phyloP scores from a whole-genome alignment of 495 filamentous ascomycete genomes.

The Trichocladium antarcticum region DNA sequence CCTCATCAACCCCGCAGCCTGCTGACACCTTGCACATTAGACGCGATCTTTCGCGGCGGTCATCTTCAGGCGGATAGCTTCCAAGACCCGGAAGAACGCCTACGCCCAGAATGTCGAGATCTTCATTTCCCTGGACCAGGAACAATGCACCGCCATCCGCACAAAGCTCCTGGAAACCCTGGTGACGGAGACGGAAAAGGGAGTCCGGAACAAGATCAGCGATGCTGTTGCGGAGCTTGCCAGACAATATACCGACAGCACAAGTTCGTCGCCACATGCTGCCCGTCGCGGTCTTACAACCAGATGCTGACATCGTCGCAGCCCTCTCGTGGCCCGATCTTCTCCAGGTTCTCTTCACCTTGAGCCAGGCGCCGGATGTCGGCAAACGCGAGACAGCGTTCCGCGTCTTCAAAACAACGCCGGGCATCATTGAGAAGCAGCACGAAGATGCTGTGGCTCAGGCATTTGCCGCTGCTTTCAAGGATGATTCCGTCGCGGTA shows the following conservation, averaged over 20 bases:
- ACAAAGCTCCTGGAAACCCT: constrained; percentile 70
- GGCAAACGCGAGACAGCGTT: constrained; percentile 82
- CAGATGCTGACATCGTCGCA: constrained; percentile 31
- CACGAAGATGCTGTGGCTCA: constrained; percentile 75
- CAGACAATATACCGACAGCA: constrained; percentile 83
- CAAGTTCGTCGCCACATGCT: constrained; percentile 40
- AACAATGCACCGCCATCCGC: constrained; percentile 67
- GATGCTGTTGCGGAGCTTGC: constrained; percentile 94
- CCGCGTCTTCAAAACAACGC: constrained; percentile 88
- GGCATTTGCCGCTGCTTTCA: constrained; percentile 85
- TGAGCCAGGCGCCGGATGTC: constrained; percentile 72
- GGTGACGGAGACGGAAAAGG: constrained; percentile 52
- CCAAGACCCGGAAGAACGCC: constrained; percentile 67
- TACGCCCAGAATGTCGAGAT: constrained; percentile 65
- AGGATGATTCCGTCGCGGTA: constrained; percentile 73
- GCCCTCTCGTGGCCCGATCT: constrained; percentile 87
- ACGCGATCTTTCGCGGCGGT: constrained; percentile 83
- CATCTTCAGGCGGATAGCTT: constrained; percentile 86
- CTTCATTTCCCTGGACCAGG: constrained; percentile 60
- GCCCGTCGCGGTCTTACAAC: not conserved
- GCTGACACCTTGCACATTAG: constrained; percentile 32
- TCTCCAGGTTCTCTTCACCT: constrained; percentile 68
- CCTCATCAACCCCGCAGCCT: not conserved
- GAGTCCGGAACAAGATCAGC: constrained; percentile 86
- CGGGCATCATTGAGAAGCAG: constrained; percentile 90